phyloP scores from a whole-genome alignment of 2,329 filamentous ascomycete genomes.

The Kalaharituber pfeilii region DNA sequence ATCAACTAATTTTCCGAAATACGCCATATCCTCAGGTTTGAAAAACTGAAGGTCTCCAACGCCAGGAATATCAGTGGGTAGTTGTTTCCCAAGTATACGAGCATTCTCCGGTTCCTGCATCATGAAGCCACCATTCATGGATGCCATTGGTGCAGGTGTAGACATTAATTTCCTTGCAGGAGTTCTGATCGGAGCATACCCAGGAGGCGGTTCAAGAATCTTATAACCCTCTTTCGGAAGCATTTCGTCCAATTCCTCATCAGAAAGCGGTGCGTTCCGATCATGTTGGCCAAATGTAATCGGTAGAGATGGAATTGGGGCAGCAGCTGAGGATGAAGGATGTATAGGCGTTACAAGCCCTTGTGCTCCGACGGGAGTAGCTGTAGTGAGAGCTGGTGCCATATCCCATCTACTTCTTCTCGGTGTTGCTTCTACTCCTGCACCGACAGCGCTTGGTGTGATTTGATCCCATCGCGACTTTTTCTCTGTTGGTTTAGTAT shows the following conservation, averaged over 20 bases:
- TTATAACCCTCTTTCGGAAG: slow-evolving; percentile 87
- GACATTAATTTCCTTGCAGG: slow-evolving; percentile 58
- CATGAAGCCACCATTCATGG: slow-evolving; percentile 67
- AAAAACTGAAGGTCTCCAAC: slow-evolving; percentile 95
- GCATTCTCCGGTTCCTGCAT: slow-evolving; percentile 88
- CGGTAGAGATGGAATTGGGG: slow-evolving; percentile 36
- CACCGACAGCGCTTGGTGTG: slow-evolving; percentile 40
- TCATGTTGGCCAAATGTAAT: slow-evolving; percentile 69
- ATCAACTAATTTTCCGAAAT: slow-evolving; percentile 94
- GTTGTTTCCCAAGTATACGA: slow-evolving; percentile 66
- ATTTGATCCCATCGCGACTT: slow-evolving; percentile 65
- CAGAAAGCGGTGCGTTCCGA: slow-evolving; percentile 67
- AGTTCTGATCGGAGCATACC: slow-evolving; percentile 69
- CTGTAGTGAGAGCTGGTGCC: slow-evolving; percentile 48
- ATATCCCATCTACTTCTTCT: slow-evolving; percentile 80
- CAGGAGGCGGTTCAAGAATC: slow-evolving; percentile 72
- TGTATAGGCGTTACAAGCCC: slow-evolving; percentile 67
- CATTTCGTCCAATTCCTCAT: slow-evolving; percentile 86
- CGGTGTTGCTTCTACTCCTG: slow-evolving; percentile 40
- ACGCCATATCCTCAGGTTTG: slow-evolving; percentile 96
- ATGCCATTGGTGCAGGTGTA: slow-evolving; percentile 47
- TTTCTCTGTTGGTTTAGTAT: slow-evolving; percentile 35
- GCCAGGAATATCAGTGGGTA: slow-evolving; percentile 88
- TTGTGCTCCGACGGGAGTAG: slow-evolving; percentile 54
- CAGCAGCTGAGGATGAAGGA: slow-evolving; percentile 39